Evolutionary conservation across 1,284 basidiomycete species (phyloP).

Genomic region (Filobasidium uniguttulatum): DNA sequence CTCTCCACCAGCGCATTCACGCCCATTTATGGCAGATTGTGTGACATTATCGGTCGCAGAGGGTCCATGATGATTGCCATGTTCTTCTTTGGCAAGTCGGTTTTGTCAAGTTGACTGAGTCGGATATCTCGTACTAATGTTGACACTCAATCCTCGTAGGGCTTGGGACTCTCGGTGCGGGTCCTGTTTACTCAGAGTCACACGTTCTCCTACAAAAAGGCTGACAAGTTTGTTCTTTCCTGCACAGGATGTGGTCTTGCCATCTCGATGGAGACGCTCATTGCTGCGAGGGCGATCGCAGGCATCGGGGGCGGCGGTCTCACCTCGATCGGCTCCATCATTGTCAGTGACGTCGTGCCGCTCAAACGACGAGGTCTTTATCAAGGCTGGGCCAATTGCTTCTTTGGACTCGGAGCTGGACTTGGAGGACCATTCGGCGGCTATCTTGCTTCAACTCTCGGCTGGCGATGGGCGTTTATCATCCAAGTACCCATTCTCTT

Average conservation of each 20-base stretch:
- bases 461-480: conserved; percentile 21
- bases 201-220: not conserved
- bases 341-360: conserved; percentile 41
- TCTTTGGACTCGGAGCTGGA: conserved; percentile 40
- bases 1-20: conserved; percentile 53
- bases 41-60: conserved; percentile 75
- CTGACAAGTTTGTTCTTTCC: conserved; percentile 47
- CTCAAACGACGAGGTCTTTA: conserved; percentile 71
- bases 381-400: conserved; percentile 54
- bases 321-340: conserved; percentile 27
- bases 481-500: conserved; percentile 57
- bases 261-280: conserved; percentile 66
- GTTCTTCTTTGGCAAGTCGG: conserved; percentile 56
- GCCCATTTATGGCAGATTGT: conserved; percentile 71
- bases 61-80: conserved; percentile 57
- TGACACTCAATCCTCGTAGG: not conserved
- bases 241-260: conserved; percentile 60
- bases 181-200: not conserved
- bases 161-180: conserved; percentile 8
- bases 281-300: conserved; percentile 63
- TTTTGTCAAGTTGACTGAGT: too few species aligned
- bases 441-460: conserved; percentile 5
- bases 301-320: conserved; percentile 80
- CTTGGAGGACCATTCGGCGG: conserved; percentile 68
- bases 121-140: conserved; percentile 12